Evolutionary conservation across 2,329 filamentous ascomycete genomes (phyloP).

Genomic region (Colletotrichum sidae): DNA sequence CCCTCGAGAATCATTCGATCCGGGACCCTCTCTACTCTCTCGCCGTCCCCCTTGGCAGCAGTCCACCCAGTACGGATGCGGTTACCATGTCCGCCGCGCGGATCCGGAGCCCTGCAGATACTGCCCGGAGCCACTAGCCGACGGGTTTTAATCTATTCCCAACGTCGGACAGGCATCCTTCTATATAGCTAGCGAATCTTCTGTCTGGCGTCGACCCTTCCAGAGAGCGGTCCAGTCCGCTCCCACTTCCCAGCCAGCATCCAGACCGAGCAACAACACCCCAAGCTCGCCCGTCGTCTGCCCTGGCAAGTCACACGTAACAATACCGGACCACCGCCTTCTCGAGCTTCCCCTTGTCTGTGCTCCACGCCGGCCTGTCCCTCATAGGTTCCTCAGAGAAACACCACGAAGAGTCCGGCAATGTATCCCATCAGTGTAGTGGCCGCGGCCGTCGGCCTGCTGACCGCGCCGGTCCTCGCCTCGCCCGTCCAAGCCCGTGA

Average conservation of each 20-base stretch:
- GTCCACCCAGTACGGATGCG: slow-evolving; percentile 18
- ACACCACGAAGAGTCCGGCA: not conserved
- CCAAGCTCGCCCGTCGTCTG: not conserved
- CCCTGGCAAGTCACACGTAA: not conserved
- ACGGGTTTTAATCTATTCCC: slow-evolving; percentile 25
- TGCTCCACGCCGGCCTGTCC: not conserved
- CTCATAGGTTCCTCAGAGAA: too few species aligned
- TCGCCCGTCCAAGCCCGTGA: slow-evolving; percentile 13
- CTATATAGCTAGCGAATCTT: slow-evolving; percentile 23
- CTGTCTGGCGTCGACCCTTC: not conserved
- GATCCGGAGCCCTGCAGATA: slow-evolving; percentile 15
- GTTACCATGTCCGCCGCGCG: slow-evolving; percentile 4
- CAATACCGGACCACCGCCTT: not conserved
- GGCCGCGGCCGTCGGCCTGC: slow-evolving; percentile 21
- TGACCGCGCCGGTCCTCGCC: slow-evolving; percentile 6
- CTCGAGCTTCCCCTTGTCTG: not conserved
- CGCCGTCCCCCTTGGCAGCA: not conserved
- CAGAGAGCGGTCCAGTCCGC: not conserved
- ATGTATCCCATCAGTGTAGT: slow-evolving; percentile 19
- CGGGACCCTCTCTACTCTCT: not conserved
- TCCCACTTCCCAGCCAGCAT: not conserved
- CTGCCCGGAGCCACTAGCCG: slow-evolving; percentile 6
- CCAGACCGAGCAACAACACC: not conserved
- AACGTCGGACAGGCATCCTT: slow-evolving; percentile 22
- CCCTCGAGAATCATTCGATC: not conserved